phyloP scores from a whole-genome alignment of 768 basidiomycete genomes.

The Naganishia randhawae region DNA sequence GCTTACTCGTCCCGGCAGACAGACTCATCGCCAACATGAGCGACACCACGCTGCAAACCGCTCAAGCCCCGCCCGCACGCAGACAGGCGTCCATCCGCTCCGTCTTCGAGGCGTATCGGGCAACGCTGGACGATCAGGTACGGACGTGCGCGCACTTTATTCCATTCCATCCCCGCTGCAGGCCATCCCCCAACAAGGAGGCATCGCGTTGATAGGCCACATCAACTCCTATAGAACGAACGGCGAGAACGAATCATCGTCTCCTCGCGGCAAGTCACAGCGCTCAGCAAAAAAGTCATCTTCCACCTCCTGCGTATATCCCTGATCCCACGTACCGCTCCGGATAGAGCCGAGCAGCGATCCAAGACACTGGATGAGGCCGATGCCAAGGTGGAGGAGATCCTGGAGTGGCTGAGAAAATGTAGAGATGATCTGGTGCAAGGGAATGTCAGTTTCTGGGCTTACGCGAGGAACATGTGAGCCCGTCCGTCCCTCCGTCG shows the following conservation, averaged over 20 bases:
- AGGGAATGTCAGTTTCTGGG: constrained; percentile 36
- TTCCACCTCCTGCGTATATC: constrained; percentile 80
- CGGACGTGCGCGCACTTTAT: not conserved
- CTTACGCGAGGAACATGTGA: constrained; percentile 46
- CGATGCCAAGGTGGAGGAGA: constrained; percentile 62
- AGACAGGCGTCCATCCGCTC: constrained; percentile 7
- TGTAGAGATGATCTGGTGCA: constrained; percentile 53
- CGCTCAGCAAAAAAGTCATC: constrained; percentile 85
- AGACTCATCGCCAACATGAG: not conserved
- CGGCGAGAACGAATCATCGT: constrained; percentile 86
- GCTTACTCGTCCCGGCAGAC: no score
- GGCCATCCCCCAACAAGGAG: no score
- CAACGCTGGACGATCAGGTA: constrained; percentile 21
- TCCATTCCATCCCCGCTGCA: not conserved
- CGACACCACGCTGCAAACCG: not conserved
- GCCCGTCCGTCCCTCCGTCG: constrained; percentile 26
- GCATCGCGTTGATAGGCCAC: no score
- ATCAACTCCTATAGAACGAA: constrained; percentile 70
- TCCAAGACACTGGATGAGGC: constrained; percentile 46
- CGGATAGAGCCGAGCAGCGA: constrained; percentile 15
- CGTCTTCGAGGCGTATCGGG: constrained; percentile 1
- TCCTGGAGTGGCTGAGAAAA: constrained; percentile 62
- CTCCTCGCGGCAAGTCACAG: constrained; percentile 79
- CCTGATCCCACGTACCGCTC: constrained; percentile 51
- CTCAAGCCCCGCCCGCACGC: not conserved